Evolutionary conservation across 345 rosid species (phyloP), one percentile per base, ranked within the genome.

Genomic region (Salix arbutifolia): DNA sequence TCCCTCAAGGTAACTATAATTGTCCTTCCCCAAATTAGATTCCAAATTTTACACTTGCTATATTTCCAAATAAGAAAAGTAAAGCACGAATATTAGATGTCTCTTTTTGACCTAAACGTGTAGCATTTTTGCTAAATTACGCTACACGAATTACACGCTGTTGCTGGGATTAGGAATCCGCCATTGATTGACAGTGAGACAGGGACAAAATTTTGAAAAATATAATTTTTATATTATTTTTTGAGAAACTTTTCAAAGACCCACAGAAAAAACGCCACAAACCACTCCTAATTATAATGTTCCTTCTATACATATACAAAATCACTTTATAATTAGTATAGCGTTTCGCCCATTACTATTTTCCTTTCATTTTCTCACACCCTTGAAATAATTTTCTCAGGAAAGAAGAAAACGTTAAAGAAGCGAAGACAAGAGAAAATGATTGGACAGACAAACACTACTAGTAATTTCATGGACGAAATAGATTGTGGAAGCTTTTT

Each of bases 401-500:
- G 64, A 58, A 58, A 58, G 11, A 56, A 21, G 9, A 10, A n/a
- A 56, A 4, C 9, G 4, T 21, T n/a, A 3, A 23, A 56, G 62
- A 23, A 58, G 14, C 46, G 8, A 58, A 58, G 38, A 30, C n/a
- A 38, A 40, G 78, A 58, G 10, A 26, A 31, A 30, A 93, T 95
- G 96, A 76, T 89, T 83, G 97, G 86, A 76, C 88, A 88, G 26
- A 17, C 78, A 74, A 85, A 87, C 26, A 16, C 44, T 40, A 21
- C 68, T 17, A 31, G 5, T 19, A 13, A 5, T 84, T 86, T 88
- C 85, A 76, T 82, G n/a, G 99, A 92, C 61, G 97, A 94, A 81
- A 84, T 91, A 35, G 98, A 94, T 79, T 96, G 95, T 84, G 93
- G 92, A 38, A 89, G 91, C 89, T 94, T 94, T 93, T 92, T 96